Evolutionary conservation across 2,329 filamentous ascomycete genomes (phyloP), one percentile per base, ranked within the genome.

Genomic region (Pestalotiopsis sp.): DNA sequence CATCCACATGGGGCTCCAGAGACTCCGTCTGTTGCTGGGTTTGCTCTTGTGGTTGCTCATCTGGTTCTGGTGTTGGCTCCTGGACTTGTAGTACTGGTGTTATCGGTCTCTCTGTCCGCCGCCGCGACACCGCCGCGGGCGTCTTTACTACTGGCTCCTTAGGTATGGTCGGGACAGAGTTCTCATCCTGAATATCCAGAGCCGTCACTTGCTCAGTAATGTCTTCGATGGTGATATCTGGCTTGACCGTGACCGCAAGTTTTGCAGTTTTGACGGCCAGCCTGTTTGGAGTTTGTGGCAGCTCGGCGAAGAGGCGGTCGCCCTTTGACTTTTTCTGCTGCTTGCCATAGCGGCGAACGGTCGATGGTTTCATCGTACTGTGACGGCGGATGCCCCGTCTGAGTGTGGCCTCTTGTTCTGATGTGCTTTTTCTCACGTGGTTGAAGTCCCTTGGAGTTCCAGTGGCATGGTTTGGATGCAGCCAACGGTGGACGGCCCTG

Each of bases 311-410:
- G 58, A 86, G 76, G 24, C 83, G 80, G 56, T 85, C 81, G 20
- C 81, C 79, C 68, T 80, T 85, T 30, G 83, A 78, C 58, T 82
- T 82, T 68, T 80, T 85, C 38, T 80, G 78, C 58, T 79, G 78
- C 68, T 84, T 86, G 68, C 86, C 86, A 77, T 88, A 88, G 67
- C 81, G 85, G 2, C 84, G 82, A 10, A 80, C 72, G 20, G 80
- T 75, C 3, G 78, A 76, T 63, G 79, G 79, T 67, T 82, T 81
- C 44, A 83, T 77, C 86, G 87, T 88, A 30, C 73, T 80, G 63
- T 65, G 58, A 67, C 70, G n/a, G 24, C 30, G 11, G 5, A 17
- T 61, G 58, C 60, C 35, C 52, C 35, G 39, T 10, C 2, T 55
- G n/a, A 64, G n/a, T 52, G n/a, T 7, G 44, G 9, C 44, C 44